Conservation (phyloP, 805 yeast species). For the fission yeast (Schizosaccharomyces pombe) region ASM294v3 CU329670.1:4068001-4068500, state of each 20-base stretch:
- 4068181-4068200: background rate
- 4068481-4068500: too few species aligned
- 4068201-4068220: background rate
- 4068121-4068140: background rate
- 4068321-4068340: too few species aligned
- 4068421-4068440: background rate
- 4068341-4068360: too few species aligned
- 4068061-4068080: slow-evolving; percentile 4
- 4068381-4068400: too few species aligned
- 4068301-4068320: too few species aligned
- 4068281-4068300: too few species aligned
- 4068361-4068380: too few species aligned
- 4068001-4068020: slow-evolving; percentile 50
- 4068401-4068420: background rate
- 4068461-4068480: too few species aligned
- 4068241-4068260: too few species aligned
- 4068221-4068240: too few species aligned
- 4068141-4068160: background rate
- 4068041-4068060: slow-evolving; percentile 33
- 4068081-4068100: background rate
- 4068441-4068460: too few species aligned
- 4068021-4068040: slow-evolving; percentile 54
- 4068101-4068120: background rate
- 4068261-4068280: too few species aligned
- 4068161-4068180: background rate